phyloP scores from a whole-genome alignment of 768 basidiomycete species.

The Kwoniella shandongensis region DNA sequence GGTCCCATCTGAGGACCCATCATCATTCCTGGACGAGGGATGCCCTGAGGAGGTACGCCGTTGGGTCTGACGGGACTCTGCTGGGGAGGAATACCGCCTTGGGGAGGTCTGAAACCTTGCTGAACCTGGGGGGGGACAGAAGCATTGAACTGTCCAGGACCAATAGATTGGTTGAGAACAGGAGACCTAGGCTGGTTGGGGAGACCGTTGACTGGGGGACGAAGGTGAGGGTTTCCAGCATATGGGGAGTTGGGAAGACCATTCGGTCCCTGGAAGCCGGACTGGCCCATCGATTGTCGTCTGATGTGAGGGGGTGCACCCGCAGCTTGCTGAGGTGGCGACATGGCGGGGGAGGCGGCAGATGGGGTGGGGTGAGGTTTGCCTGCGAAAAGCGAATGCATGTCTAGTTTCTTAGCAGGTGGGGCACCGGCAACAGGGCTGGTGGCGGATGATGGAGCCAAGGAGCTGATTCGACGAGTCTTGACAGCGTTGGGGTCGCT shows the following conservation, averaged over 20 bases:
- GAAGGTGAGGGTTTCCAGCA: constrained; percentile 25
- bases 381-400: constrained; percentile 55
- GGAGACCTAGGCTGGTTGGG: constrained; percentile 35
- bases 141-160: constrained; percentile 28
- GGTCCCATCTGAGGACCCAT: constrained; percentile 28
- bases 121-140: constrained; percentile 28
- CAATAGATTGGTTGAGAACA: constrained; percentile 29
- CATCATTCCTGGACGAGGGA: constrained; percentile 32
- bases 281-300: constrained; percentile 32
- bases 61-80: constrained; percentile 24
- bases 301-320: constrained; percentile 25
- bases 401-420: constrained; percentile 55
- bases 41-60: constrained; percentile 20
- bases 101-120: constrained; percentile 39
- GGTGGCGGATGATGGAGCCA: constrained; percentile 23
- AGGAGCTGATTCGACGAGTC: constrained; percentile 16
- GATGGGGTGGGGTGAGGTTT: constrained; percentile 22
- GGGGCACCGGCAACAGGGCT: constrained; percentile 25
- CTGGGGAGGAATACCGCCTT: constrained; percentile 26
- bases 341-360: constrained; percentile 17
- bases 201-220: constrained; percentile 27
- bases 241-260: constrained; percentile 20
- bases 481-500: constrained; percentile 57
- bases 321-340: constrained; percentile 15
- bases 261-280: constrained; percentile 20